These are phyloP conservation scores for Barnettozyma vustinii DNA, from an alignment of 805 yeast genomes.

Conservation along the genomic window DNA sequence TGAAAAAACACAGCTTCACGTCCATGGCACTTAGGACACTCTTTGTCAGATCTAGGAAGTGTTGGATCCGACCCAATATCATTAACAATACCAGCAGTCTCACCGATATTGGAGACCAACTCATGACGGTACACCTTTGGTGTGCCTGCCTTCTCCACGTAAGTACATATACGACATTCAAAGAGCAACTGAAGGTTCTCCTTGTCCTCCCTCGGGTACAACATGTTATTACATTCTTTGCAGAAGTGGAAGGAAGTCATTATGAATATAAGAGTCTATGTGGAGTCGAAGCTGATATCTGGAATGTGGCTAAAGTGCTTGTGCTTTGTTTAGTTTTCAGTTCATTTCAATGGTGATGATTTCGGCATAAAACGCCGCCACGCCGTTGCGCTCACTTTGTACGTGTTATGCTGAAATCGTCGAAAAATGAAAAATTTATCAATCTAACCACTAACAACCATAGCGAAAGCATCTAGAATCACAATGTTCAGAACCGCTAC, in stretches of 20 bases:
- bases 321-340: neutral
- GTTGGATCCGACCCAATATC: slow-evolving; percentile 98
- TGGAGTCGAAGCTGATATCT: neutral
- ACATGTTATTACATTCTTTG: slow-evolving; percentile 94
- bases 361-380: neutral
- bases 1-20: slow-evolving; percentile 95
- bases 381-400: neutral
- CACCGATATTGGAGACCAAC: slow-evolving; percentile 82
- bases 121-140: slow-evolving; percentile 91
- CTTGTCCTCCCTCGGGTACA: slow-evolving; percentile 94
- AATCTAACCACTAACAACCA: neutral
- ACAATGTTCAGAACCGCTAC: slow-evolving; percentile 8
- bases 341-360: neutral
- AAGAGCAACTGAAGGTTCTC: slow-evolving; percentile 64
- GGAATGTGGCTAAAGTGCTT: neutral
- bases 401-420: neutral
- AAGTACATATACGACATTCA: slow-evolving; percentile 92
- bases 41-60: slow-evolving; percentile 89
- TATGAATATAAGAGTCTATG: neutral
- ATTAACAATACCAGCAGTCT: slow-evolving; percentile 94
- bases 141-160: slow-evolving; percentile 85
- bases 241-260: slow-evolving; percentile 97
- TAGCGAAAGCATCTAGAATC: neutral
- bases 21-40: slow-evolving; percentile 85
- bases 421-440: slow-evolving; percentile 1